Evolutionary conservation across 2,329 filamentous ascomycete genomes (phyloP), one percentile per base, ranked within the genome.

Genomic region (Dothideomycetes sp.): DNA sequence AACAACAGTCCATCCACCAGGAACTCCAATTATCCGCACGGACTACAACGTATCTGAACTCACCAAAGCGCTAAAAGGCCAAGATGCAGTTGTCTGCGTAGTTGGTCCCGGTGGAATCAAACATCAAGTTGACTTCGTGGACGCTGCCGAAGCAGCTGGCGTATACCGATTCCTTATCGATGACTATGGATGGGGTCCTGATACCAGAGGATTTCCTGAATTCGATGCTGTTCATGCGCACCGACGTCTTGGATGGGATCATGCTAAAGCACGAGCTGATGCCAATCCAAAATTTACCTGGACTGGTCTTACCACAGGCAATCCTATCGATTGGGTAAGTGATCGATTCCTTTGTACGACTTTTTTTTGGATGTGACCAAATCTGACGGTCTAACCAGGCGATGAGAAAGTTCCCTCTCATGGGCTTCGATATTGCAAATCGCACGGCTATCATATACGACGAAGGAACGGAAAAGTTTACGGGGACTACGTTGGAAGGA

Each of bases 351-450:
- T n/a, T n/a, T n/a, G n/a, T n/a, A n/a, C n/a, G n/a, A n/a, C n/a
- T n/a, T n/a, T n/a, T n/a, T n/a, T n/a, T n/a, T n/a, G n/a, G n/a
- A n/a, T 15, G 5, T 32, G 6, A 23, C 22, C 13, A 10, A 18
- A 33, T 22, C 30, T 15, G 5, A 20, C 23, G 4, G 20, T n/a
- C n/a, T n/a, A 20, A 16, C 4, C n/a, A 47, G 45, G 66, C 80
- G 41, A 67, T 63, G 11, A 80, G 74, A 73, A 77, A 71, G 2
- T 72, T 74, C 0, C 56, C 68, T 1, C 72, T 79, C 51, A 75
- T 80, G 50, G 76, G 80, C 46, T 73, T 68, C 68, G 67, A 69
- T 13, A 57, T 78, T 23, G 57, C 54, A 10, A 54, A 56, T 9
- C 65, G 65, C 47, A 72, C 62, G 0, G 73, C 68, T 0, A 68